phyloP scores from a whole-genome alignment of 31 red algal genomes.

The Odonthalia washingtoniensis region DNA sequence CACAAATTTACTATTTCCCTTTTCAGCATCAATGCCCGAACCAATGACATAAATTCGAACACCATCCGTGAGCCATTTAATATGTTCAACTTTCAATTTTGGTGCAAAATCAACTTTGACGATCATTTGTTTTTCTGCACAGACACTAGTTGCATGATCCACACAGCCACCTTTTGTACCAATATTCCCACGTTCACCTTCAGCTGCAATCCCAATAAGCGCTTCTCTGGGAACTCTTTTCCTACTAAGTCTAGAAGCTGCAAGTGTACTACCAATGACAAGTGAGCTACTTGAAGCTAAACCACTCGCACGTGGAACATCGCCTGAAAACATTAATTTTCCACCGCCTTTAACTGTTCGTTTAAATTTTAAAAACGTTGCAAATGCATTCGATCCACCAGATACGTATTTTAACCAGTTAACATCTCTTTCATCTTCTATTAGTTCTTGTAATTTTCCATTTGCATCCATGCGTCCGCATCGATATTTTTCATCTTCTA shows the following conservation, averaged over 20 bases:
- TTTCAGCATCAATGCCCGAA: slow-evolving; percentile 49
- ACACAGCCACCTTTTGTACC: slow-evolving; percentile 75
- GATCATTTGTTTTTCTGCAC: slow-evolving; percentile 41
- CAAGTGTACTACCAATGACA: slow-evolving; percentile 51
- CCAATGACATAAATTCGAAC: slow-evolving; percentile 43
- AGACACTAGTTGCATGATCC: slow-evolving; percentile 70
- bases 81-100: not conserved
- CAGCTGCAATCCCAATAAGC: slow-evolving; percentile 55
- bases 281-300: slow-evolving; percentile 73
- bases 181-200: slow-evolving; percentile 64
- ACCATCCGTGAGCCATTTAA: slow-evolving; percentile 32
- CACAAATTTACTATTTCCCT: slow-evolving; percentile 53
- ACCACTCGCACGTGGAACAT: slow-evolving; percentile 68
- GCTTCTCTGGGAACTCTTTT: slow-evolving; percentile 55
- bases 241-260: slow-evolving; percentile 62
- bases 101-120: slow-evolving; percentile 59
- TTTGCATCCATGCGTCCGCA: slow-evolving; percentile 40
- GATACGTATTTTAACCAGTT: slow-evolving; percentile 70
- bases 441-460: slow-evolving; percentile 38
- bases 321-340: slow-evolving; percentile 52
- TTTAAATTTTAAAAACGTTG: slow-evolving; percentile 24
- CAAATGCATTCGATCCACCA: slow-evolving; percentile 54
- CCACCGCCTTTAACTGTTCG: slow-evolving; percentile 57
- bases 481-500: slow-evolving; percentile 33
- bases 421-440: slow-evolving; percentile 35